A percentile compares a stretch with the other conserved stretches of the same genome.
These are phyloP conservation scores for Eremothecium gossypii DNA, from an alignment of 1,139 yeast species.

Conservation along the genomic window DNA sequence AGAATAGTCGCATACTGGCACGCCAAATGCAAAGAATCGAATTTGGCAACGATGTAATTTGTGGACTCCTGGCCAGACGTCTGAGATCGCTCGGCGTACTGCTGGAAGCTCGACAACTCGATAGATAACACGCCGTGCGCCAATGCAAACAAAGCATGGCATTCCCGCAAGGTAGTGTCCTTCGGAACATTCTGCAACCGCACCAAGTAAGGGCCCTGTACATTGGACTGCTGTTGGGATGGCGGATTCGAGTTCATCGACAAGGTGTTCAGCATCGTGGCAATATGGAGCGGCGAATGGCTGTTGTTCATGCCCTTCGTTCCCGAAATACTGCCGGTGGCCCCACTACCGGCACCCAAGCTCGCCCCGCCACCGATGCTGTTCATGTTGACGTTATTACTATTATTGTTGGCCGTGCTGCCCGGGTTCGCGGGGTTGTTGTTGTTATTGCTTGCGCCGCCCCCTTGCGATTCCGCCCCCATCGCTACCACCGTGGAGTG, in stretches of 20 bases:
- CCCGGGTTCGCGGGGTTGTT: conserved; percentile 7
- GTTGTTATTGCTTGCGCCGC: conserved; percentile 9
- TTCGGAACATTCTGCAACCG: conserved; percentile 53
- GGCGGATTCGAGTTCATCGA: conserved; percentile 13
- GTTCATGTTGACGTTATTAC: conserved; percentile 8
- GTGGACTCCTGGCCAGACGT: conserved; percentile 12
- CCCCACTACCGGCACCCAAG: conserved; percentile 9
- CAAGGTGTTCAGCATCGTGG: conserved; percentile 24
- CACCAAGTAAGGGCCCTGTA: conserved; percentile 25
- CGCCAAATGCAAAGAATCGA: conserved; percentile 56
- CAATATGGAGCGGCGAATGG: conserved; percentile 22
- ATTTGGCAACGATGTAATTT: conserved; percentile 46
- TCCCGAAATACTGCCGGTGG: conserved; percentile 4
- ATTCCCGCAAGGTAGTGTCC: conserved; percentile 69
- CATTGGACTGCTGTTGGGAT: conserved; percentile 10
- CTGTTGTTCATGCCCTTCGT: conserved; percentile 7
- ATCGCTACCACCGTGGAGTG: conserved; percentile 6
- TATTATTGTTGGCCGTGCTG: background rate
- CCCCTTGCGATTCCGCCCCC: conserved; percentile 4
- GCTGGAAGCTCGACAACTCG: conserved; percentile 37
- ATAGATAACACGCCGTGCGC: conserved; percentile 63
- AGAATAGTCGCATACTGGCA: conserved; percentile 61
- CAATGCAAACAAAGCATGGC: conserved; percentile 65
- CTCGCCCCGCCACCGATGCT: conserved; percentile 10
- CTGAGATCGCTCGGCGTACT: conserved; percentile 28